These are phyloP conservation scores for Phytophthora brassicae DNA, from an alignment of 352 stramenopile species.

Conservation along the genomic window DNA sequence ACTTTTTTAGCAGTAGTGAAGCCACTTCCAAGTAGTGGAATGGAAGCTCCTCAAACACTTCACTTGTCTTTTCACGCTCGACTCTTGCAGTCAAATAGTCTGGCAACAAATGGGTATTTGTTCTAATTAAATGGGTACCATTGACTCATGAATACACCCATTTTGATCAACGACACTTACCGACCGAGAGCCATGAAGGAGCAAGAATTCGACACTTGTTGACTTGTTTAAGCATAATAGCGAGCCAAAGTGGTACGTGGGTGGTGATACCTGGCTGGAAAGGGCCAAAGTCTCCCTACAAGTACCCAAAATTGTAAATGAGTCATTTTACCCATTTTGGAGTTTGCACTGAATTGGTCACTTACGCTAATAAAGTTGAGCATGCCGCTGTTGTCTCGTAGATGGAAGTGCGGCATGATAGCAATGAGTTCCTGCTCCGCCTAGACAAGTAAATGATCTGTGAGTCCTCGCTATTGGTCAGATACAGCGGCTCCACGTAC, in stretches of 20 bases:
- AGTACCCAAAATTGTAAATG: conserved; percentile 8
- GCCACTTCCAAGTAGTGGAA: conserved; percentile 90
- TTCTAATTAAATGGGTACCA: conserved; percentile 15
- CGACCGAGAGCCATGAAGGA: conserved; percentile 82
- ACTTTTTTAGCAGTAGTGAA: conserved; percentile 85
- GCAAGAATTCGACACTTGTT: conserved; percentile 87
- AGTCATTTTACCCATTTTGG: conserved; percentile 1
- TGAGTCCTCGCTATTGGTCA: not conserved
- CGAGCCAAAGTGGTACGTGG: conserved; percentile 88
- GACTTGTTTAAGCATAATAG: conserved; percentile 87
- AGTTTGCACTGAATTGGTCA: conserved; percentile 3
- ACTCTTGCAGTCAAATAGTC: conserved; percentile 59
- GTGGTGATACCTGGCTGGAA: conserved; percentile 86
- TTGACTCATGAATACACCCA: conserved; percentile 6
- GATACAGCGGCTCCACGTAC: conserved; percentile 32
- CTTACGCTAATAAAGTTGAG: conserved; percentile 81
- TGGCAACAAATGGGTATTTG: conserved; percentile 16
- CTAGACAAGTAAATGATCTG: conserved; percentile 23
- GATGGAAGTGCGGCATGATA: conserved; percentile 85
- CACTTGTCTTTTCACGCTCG: conserved; percentile 71
- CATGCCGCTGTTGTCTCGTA: conserved; percentile 73
- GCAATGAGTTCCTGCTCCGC: conserved; percentile 87
- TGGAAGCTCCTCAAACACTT: conserved; percentile 79
- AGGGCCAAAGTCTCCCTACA: conserved; percentile 82
- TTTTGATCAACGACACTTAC: conserved; percentile 26